Conservation (phyloP, 2,329 filamentous ascomycete genomes). For the Cadophora malorum region DNA sequence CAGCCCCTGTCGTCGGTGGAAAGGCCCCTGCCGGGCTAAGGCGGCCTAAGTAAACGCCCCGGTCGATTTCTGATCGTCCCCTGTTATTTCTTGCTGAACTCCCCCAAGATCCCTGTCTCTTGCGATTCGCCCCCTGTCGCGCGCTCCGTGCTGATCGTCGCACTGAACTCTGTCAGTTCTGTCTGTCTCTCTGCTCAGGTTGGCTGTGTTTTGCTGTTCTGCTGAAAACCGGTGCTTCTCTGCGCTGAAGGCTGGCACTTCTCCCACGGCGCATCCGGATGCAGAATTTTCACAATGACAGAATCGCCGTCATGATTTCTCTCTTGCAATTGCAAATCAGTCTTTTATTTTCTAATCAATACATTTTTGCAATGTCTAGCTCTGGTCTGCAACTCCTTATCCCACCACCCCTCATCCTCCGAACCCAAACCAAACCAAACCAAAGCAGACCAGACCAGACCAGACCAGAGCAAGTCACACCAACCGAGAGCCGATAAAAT, state of each 20-base stretch:
- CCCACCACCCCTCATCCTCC: neutral
- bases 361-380: neutral
- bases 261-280: neutral
- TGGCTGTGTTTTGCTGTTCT: no score
- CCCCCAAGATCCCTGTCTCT: neutral
- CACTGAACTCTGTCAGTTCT: neutral
- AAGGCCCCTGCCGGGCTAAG: neutral
- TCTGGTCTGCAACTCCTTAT: neutral
- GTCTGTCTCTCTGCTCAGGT: neutral
- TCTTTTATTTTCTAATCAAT: neutral
- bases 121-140: constrained; percentile 6
- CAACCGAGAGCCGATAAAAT: neutral
- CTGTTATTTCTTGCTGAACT: neutral
- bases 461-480: neutral
- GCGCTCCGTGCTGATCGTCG: constrained; percentile 11
- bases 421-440: neutral
- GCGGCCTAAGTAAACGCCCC: neutral
- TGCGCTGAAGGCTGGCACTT: neutral
- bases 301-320: neutral
- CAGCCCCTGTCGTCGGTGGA: constrained; percentile 9
- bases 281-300: neutral
- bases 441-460: neutral
- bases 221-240: no score
- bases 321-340: neutral
- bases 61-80: neutral